phyloP scores from a whole-genome alignment of 768 basidiomycete species.

The Lactifluus pinguis region DNA sequence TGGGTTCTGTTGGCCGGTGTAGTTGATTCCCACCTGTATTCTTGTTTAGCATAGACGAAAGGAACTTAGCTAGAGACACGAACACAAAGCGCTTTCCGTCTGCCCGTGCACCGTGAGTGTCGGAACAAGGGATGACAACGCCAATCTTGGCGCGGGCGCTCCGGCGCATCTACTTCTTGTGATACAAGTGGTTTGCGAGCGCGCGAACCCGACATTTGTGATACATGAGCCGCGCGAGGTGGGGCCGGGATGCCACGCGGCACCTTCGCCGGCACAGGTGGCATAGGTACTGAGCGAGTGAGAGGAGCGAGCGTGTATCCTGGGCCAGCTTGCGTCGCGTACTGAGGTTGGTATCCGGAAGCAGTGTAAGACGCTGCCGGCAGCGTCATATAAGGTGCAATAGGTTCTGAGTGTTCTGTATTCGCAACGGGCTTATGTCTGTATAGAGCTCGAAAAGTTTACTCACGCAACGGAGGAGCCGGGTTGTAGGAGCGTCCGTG shows the following conservation, averaged over 20 bases:
- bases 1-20: conserved; percentile 55
- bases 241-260: background rate
- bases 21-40: conserved; percentile 81
- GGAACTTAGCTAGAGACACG: conserved; percentile 22
- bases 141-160: background rate
- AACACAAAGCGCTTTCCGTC: conserved; percentile 83
- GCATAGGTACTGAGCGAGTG: background rate
- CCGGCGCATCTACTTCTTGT: background rate
- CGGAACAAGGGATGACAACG: conserved; percentile 40
- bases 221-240: background rate
- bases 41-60: background rate
- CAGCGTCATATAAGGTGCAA: background rate
- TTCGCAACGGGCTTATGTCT: background rate
- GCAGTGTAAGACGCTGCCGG: background rate
- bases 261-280: background rate
- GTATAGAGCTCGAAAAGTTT: background rate
- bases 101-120: conserved; percentile 84
- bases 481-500: background rate
- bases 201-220: background rate
- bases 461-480: conserved; percentile 1
- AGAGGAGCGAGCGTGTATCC: background rate
- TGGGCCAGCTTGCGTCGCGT: background rate
- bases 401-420: conserved; percentile 11
- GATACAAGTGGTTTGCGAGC: background rate
- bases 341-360: background rate